Evolutionary conservation across 2,329 filamentous ascomycete genomes (phyloP), one percentile per base, ranked within the genome.

Genomic region (Sporothrix schenckii): DNA sequence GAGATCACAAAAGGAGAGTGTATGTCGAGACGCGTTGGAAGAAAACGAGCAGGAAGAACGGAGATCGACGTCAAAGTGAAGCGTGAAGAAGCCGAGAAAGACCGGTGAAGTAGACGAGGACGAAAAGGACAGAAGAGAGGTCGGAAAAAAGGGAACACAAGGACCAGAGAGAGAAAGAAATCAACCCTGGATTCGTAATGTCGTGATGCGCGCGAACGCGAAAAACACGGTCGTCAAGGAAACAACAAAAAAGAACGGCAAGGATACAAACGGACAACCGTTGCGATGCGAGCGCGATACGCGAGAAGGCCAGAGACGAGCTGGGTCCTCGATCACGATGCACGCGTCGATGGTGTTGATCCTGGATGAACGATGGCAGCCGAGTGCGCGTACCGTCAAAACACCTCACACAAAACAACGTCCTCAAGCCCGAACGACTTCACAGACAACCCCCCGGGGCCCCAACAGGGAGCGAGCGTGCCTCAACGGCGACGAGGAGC

Each of bases 381-480:
- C 16, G 21, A 65, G 30, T 41, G 61, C 61, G 61, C 61, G 34
- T 1, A 50, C 44, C 44, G 61, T 50, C 44, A 65, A 30, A 52
- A 27, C 30, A 10, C 52, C 61, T 58, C 53, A 52, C 54, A 13
- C 53, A 41, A 30, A 68, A 68, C 66, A 58, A 47, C 53, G 66
- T 34, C 16, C 58, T 11, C 34, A 34, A 27, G 30, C 27, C 39
- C 24, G n/a, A 47, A 34, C 53, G 47, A 56, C 67, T 61, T 69
- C 67, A 50, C 49, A 49, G 14, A 69, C 70, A 68, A 70, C 75
- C 77, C 75, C 76, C 80, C 49, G 77, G 77, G 78, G 78, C 80
- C 81, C 78, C 76, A 75, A 67, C 75, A 76, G 75, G 77, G 75
- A 79, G 77, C 78, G 60, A 77, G 73, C 69, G 76, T 74, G 73